Conservation (phyloP, 2,329 filamentous ascomycete genomes). For the Gaeumannomyces sp. region DNA sequence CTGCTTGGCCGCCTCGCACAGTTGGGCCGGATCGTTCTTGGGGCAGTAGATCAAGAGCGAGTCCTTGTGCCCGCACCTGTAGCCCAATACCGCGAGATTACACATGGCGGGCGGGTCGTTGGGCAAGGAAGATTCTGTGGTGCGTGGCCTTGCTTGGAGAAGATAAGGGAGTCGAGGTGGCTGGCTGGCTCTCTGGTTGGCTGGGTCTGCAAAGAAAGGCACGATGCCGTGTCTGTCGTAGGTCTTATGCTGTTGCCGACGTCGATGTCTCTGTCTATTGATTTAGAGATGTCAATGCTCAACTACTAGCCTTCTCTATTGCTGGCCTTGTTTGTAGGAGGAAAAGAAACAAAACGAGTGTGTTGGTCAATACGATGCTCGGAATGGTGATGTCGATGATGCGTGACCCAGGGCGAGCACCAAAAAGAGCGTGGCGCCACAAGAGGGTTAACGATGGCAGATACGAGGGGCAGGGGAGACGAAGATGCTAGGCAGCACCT, state of each 20-base stretch:
- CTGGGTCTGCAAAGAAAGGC: no score
- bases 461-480: no score
- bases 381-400: not conserved
- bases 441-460: not conserved
- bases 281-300: not conserved
- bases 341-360: not conserved
- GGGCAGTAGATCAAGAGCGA: constrained; percentile 6
- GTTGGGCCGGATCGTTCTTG: not conserved
- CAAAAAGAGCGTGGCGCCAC: not conserved
- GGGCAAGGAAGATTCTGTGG: not conserved
- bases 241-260: not conserved
- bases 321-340: not conserved
- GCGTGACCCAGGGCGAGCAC: not conserved
- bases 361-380: not conserved
- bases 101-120: constrained; percentile 1
- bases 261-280: not conserved
- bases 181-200: no score
- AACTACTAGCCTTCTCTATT: not conserved
- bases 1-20: not conserved
- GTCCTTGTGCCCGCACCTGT: constrained; percentile 9
- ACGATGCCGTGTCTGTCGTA: not conserved
- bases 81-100: constrained; percentile 2
- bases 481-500: not conserved
- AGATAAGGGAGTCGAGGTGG: not conserved
- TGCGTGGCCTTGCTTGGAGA: not conserved